A percentile compares a stretch with the other conserved stretches of the same genome.
phyloP scores from a whole-genome alignment of 2,329 filamentous ascomycete genomes.

The Ascochyta pisi region DNA sequence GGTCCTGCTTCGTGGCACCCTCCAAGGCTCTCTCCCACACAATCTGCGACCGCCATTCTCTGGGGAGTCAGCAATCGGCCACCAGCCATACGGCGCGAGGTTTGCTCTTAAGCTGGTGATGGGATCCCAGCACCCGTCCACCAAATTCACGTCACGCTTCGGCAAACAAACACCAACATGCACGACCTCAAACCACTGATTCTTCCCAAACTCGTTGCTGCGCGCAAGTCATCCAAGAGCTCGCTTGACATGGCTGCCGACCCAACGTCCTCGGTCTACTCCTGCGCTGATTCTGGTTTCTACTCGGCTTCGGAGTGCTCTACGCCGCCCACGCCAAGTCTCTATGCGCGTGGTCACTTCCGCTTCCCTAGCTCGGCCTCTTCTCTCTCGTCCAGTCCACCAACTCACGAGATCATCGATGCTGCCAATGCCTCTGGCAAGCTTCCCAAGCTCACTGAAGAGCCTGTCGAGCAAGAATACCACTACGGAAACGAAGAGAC shows the following conservation, averaged over 20 bases:
- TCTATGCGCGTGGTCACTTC: slow-evolving; percentile 67
- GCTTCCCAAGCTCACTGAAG: slow-evolving; percentile 85
- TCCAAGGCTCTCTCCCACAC: slow-evolving; percentile 37
- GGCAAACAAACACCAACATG: slow-evolving; percentile 35
- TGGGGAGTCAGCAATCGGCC: slow-evolving; percentile 28
- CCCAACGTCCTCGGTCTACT: slow-evolving; percentile 42
- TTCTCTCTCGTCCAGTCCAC: slow-evolving; percentile 68
- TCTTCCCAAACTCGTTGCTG: slow-evolving; percentile 49
- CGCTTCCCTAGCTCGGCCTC: slow-evolving; percentile 78
- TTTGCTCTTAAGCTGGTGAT: slow-evolving; percentile 45
- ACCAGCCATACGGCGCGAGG: slow-evolving; percentile 24
- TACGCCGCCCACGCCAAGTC: slow-evolving; percentile 75
- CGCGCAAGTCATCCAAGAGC: slow-evolving; percentile 45
- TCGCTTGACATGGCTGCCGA: slow-evolving; percentile 44
- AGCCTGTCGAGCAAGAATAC: slow-evolving; percentile 74
- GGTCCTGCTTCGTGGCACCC: slow-evolving; percentile 50
- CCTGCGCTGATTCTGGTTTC: slow-evolving; percentile 47
- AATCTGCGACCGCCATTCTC: slow-evolving; percentile 39
- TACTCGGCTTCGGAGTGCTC: slow-evolving; percentile 69
- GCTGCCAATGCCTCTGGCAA: slow-evolving; percentile 67
- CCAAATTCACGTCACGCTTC: slow-evolving; percentile 39
- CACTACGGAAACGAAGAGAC: slow-evolving; percentile 60
- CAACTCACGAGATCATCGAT: slow-evolving; percentile 60
- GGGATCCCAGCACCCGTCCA: slow-evolving; percentile 42
- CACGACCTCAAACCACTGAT: slow-evolving; percentile 50